Base-by-base conservation (phyloP, 805 yeast genomes). In the Candida loeiensis region DNA sequence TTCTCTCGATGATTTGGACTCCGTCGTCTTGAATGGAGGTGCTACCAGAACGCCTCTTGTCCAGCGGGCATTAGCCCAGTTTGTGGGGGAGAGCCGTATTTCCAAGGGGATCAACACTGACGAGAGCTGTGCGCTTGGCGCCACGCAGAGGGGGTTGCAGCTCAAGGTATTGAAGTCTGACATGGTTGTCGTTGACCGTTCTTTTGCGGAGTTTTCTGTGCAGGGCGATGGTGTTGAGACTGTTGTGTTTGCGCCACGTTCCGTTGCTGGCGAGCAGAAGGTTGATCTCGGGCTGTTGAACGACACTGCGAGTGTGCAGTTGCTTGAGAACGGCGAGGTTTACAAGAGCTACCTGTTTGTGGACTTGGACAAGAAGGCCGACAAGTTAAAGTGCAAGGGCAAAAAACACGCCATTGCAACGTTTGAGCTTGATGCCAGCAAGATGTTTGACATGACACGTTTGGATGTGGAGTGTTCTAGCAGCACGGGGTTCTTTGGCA, bases 91-190 rank as follows among this genome's bases (percentile, higher is more conserved):
- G 14, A 82, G 77, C 2, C 65, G 56, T 45, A 69, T 90, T 28
- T 73, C 95, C 16, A 88, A 82, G 59, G 86, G 82, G 37, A 95
- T 93, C 33, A 93, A 93, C 61, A 93, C 99, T 0, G 99, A 93
- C 62, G 99, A 93, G 66, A 81, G 97, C 33, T 87, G 87, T 38
- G 96, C 87, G 11, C 72, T 86, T 51, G 99, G 99, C 36, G 79
- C 95, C 2, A 79, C 96, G n/a, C 66, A 85, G 27, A 76, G 89
- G 48, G 98, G 93, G 15, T 83, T 88, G 29, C 59, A 58, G 39
- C 71, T 79, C 35, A 66, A 87, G 27, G 78, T 88, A n/a, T 74
- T 80, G 49, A 72, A 85, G 5, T 77, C 46, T 7, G 79, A 77
- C 31, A 72, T 87, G 36, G 63, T 68, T 17, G 69, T 87, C 3